phyloP scores from a whole-genome alignment of 148 eudicot species.

The Rhododendron williamsianum region DNA sequence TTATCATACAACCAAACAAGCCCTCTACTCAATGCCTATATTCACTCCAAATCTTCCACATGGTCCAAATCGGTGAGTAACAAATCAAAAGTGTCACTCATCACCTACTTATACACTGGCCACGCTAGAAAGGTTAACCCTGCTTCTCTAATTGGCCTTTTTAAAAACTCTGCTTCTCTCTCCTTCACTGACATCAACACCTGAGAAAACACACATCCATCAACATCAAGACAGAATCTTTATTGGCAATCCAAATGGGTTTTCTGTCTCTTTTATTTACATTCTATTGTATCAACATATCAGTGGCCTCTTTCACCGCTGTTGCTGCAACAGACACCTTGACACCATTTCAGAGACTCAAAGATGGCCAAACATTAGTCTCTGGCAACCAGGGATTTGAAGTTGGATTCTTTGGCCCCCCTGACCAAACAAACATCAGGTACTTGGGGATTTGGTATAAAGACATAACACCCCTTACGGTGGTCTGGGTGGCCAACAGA shows the following conservation, averaged over 20 bases:
- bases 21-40: background rate
- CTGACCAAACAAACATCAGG: background rate
- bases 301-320: background rate
- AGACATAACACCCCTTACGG: conserved; percentile 1
- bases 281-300: conserved; percentile 5
- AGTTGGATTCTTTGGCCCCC: conserved; percentile 12
- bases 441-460: conserved; percentile 19
- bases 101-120: background rate
- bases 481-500: conserved; percentile 18
- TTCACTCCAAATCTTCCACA: conserved; percentile 1
- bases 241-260: conserved; percentile 3
- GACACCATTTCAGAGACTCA: conserved; percentile 2
- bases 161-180: background rate
- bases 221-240: conserved; percentile 1
- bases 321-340: conserved; percentile 11
- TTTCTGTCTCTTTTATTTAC: conserved; percentile 14
- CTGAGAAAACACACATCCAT: background rate
- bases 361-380: conserved; percentile 19
- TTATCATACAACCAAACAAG: background rate
- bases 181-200: background rate
- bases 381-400: conserved; percentile 11
- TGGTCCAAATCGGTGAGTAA: background rate
- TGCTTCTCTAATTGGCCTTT: conserved; percentile 9
- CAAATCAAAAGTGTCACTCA: background rate
- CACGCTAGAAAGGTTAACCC: background rate